These are phyloP conservation scores for Auriscalpium vulgare DNA, from an alignment of 768 basidiomycete genomes.

Conservation along the genomic window DNA sequence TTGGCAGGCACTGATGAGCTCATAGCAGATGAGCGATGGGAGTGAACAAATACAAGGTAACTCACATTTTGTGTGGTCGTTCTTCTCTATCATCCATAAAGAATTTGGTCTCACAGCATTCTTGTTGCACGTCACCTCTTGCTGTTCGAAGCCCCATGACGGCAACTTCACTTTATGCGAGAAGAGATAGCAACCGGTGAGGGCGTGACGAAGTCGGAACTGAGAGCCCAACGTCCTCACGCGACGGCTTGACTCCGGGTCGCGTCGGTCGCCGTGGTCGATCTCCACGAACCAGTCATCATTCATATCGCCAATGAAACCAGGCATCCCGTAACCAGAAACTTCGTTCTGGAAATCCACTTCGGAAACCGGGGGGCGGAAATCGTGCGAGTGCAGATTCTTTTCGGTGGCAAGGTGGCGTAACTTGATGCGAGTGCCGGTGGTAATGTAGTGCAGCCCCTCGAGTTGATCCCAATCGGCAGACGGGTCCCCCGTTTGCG, in stretches of 20 bases:
- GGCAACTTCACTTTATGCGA: slow-evolving; percentile 97
- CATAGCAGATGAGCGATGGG: too few species aligned
- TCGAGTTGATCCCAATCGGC: slow-evolving; percentile 39
- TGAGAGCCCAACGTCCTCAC: slow-evolving; percentile 73
- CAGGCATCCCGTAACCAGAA: slow-evolving; percentile 84
- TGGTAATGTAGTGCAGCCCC: slow-evolving; percentile 55
- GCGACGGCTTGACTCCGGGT: slow-evolving; percentile 59
- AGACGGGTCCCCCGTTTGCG: slow-evolving; percentile 33
- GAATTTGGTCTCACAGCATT: slow-evolving; percentile 87
- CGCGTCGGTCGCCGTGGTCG: slow-evolving; percentile 53
- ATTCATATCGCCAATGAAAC: slow-evolving; percentile 82
- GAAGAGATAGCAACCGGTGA: slow-evolving; percentile 95
- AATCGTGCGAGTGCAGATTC: slow-evolving; percentile 89
- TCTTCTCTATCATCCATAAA: slow-evolving; percentile 90
- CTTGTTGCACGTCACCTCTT: slow-evolving; percentile 99
- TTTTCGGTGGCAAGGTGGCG: slow-evolving; percentile 76
- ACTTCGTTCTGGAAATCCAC: slow-evolving; percentile 99
- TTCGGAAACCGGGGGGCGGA: slow-evolving; percentile 90
- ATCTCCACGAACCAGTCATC: slow-evolving; percentile 93
- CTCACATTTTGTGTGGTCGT: slow-evolving; percentile 64
- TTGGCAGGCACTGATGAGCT: slow-evolving; percentile 50
- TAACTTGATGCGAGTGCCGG: slow-evolving; percentile 69
- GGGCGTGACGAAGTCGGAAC: slow-evolving; percentile 75
- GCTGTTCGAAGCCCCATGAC: slow-evolving; percentile 97
- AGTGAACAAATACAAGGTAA: slow-evolving; percentile 10